Evolutionary conservation across 352 stramenopile genomes (phyloP).

Genomic region (Pythium graminicola): DNA sequence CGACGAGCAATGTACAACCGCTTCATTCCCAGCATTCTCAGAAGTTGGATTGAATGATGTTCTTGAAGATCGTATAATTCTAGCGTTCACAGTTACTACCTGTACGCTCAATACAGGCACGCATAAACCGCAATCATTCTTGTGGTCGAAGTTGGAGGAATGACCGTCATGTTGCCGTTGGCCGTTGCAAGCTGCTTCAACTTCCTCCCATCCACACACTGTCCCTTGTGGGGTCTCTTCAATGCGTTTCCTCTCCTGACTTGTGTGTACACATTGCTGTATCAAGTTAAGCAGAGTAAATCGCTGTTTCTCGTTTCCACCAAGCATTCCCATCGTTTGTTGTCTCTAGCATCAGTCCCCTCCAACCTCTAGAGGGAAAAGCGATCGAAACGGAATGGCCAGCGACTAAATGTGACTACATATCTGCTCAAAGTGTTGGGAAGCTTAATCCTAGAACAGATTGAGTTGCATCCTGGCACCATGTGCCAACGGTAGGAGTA

Average conservation of each 20-base stretch:
- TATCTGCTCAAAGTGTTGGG: no score
- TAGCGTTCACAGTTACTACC: background rate
- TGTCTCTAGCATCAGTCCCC: no score
- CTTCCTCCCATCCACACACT: background rate
- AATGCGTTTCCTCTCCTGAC: conserved; percentile 3
- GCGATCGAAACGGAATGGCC: no score
- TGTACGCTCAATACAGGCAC: no score
- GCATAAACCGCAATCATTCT: conserved; percentile 10
- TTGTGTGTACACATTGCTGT: conserved; percentile 5
- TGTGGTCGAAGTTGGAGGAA: background rate
- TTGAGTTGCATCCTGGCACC: no score
- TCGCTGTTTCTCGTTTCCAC: no score
- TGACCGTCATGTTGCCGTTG: conserved; percentile 23
- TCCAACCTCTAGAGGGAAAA: no score
- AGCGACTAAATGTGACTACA: no score
- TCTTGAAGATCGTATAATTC: conserved; percentile 2
- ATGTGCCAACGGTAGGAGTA: no score
- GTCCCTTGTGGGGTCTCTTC: conserved; percentile 4
- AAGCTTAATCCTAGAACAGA: no score
- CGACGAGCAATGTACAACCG: background rate
- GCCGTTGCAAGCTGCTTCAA: background rate
- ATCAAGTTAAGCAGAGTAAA: no score
- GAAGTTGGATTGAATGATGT: background rate
- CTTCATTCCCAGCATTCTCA: background rate
- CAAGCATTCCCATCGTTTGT: no score